These are phyloP conservation scores for Murraya koenigii DNA, from an alignment of 345 rosid species.

Conservation along the genomic window DNA sequence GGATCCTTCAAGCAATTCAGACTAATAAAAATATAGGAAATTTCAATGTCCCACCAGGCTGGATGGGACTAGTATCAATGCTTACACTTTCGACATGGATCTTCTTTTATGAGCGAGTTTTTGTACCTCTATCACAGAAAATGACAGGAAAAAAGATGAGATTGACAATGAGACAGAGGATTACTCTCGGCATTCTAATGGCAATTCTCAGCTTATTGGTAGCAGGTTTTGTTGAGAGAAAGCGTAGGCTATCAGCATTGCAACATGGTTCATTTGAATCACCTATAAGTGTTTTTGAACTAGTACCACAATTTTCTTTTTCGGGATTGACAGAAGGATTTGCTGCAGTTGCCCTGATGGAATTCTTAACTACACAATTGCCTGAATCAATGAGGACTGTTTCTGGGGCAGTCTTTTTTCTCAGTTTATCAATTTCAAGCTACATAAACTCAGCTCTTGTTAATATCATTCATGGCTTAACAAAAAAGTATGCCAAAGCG, in stretches of 20 bases:
- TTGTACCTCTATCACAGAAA: constrained; percentile 31
- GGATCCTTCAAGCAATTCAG: constrained; percentile 58
- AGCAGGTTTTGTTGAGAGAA: constrained; percentile 48
- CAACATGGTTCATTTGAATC: constrained; percentile 39
- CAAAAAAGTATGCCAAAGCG: constrained; percentile 14
- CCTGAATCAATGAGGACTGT: constrained; percentile 77
- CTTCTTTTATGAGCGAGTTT: constrained; percentile 46
- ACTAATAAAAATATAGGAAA: constrained; percentile 25
- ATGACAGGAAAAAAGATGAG: constrained; percentile 34
- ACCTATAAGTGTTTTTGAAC: constrained; percentile 33
- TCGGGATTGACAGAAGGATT: constrained; percentile 73
- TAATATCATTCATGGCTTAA: constrained; percentile 13
- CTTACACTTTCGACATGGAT: constrained; percentile 64
- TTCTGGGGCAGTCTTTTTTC: constrained; percentile 67
- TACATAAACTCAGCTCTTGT: constrained; percentile 29
- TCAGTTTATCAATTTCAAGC: constrained; percentile 47
- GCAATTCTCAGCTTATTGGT: constrained; percentile 52
- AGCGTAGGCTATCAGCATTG: constrained; percentile 43
- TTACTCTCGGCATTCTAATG: constrained; percentile 54
- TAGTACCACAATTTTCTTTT: constrained; percentile 61
- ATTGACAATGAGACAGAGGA: constrained; percentile 46
- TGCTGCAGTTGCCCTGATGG: constrained; percentile 66
- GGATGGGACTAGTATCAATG: constrained; percentile 67
- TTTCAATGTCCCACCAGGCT: constrained; percentile 59
- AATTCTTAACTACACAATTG: constrained; percentile 58